Conservation (phyloP, 805 yeast species). For the Tetrapisispora taiwanensis region DNA sequence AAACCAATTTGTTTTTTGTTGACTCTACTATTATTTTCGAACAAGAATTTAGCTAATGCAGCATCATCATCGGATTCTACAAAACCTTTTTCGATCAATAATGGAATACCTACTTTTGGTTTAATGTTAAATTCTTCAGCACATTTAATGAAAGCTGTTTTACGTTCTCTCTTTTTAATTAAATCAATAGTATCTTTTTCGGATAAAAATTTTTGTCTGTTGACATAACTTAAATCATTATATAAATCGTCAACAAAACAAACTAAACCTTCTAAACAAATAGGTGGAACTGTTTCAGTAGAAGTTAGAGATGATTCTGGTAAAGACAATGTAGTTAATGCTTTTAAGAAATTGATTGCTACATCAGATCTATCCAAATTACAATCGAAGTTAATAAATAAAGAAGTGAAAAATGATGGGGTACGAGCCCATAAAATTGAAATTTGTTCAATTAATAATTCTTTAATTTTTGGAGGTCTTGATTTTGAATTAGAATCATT, state of each 20-base stretch:
- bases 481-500: slow-evolving; percentile 9
- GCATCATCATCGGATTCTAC: slow-evolving; percentile 40
- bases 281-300: slow-evolving; percentile 81
- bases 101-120: slow-evolving; percentile 61
- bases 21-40: slow-evolving; percentile 63
- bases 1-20: slow-evolving; percentile 84
- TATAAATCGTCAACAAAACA: slow-evolving; percentile 54
- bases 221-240: slow-evolving; percentile 29
- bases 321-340: slow-evolving; percentile 64
- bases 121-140: slow-evolving; percentile 64
- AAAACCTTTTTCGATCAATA: slow-evolving; percentile 53
- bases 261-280: slow-evolving; percentile 78
- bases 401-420: slow-evolving; percentile 58
- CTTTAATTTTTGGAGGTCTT: slow-evolving; percentile 44
- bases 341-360: slow-evolving; percentile 54
- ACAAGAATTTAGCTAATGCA: slow-evolving; percentile 66
- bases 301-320: slow-evolving; percentile 75
- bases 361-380: slow-evolving; percentile 77
- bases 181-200: slow-evolving; percentile 10
- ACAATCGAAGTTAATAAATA: slow-evolving; percentile 80
- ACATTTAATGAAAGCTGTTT: slow-evolving; percentile 65
- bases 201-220: slow-evolving; percentile 16
- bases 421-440: slow-evolving; percentile 72
- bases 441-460: slow-evolving; percentile 69
- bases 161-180: slow-evolving; percentile 32